Evolutionary conservation across 2,329 filamentous ascomycete species (phyloP), one percentile per base, ranked within the genome.

Genomic region (Pseudocercospora eumusae): DNA sequence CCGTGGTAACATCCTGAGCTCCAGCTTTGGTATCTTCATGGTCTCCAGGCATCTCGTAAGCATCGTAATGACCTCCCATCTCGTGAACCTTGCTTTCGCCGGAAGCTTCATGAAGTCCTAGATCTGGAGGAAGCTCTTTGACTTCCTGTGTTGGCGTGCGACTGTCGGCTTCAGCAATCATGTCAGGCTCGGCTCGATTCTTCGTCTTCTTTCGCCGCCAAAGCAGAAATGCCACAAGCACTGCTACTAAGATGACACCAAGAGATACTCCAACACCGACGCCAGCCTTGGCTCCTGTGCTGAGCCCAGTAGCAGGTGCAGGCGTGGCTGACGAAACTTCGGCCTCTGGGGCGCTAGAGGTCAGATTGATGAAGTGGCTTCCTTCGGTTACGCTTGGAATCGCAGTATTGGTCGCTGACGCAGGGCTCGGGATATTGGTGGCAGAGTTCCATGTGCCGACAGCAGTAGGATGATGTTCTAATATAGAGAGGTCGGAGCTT

Each of bases 181-280:
- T 9, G 6, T 53, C 49, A 8, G 49, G 2, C 15, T 33, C 25
- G 11, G 49, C n/a, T 20, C 7, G 40, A n/a, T 47, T 47, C 36
- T 47, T 45, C 3, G 36, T 15, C 3, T 56, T 56, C 18, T 53
- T 28, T 40, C 61, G 52, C 36, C 57, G 45, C 61, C 57, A 57
- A 10, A 63, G 9, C 21, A 52, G 20, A 11, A 60, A 60, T 18
- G 33, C 53, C 11, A 42, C 45, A 10, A 60, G 49, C 1, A 21
- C 61, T 3, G 45, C 21, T 15, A 63, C n/a, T 21, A 60, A 11
- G 5, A 60, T 4, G 9, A 57, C 52, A 2, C 61, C 61, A 3
- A 62, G 18, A 3, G 55, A 47, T 9, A 63, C 47, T n/a, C 57
- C 61, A 40, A 63, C 36, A 27, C 57, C 61, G 18, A 63, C 53